Percentiles rank a stretch among this genome's conserved stretches.
Conservation (phyloP, 257 asterid genomes). For the Gentiana dahurica region DNA sequence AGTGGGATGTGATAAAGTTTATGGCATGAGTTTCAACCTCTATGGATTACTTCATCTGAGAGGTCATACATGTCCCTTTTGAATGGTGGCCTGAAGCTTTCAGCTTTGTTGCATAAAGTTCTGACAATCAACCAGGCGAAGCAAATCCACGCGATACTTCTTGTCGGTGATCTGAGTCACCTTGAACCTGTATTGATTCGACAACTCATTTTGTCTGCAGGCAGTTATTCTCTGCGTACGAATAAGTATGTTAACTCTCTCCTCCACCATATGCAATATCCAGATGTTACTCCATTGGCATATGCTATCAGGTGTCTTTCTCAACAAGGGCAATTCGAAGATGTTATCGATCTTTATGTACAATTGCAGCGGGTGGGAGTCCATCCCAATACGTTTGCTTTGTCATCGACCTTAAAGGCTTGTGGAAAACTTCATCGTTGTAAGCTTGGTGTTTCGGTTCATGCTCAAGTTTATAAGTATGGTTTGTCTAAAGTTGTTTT, state of each 20-base stretch:
- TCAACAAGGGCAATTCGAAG: conserved; percentile 45
- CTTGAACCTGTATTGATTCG: conserved; percentile 39
- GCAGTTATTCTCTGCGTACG: conserved; percentile 16
- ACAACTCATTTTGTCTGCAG: conserved; percentile 25
- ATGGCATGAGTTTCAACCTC: background rate
- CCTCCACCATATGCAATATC: conserved; percentile 25
- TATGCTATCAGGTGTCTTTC: conserved; percentile 52
- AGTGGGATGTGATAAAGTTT: background rate
- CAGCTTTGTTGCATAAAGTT: conserved; percentile 23
- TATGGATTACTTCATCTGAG: background rate
- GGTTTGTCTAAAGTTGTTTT: conserved; percentile 48
- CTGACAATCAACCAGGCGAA: conserved; percentile 33
- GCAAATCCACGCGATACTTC: conserved; percentile 58
- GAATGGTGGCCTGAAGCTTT: conserved; percentile 32
- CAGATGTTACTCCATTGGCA: conserved; percentile 34
- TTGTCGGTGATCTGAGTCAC: conserved; percentile 23
- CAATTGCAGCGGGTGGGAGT: conserved; percentile 39
- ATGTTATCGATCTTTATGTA: conserved; percentile 41
- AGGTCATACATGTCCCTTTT: background rate
- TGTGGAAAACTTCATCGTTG: conserved; percentile 41
- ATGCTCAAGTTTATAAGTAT: conserved; percentile 53
- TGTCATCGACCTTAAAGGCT: conserved; percentile 59
- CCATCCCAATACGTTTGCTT: conserved; percentile 50
- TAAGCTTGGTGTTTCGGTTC: conserved; percentile 50
- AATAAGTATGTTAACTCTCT: conserved; percentile 27